Evolutionary conservation across 139 green algal species (phyloP).

Genomic region (Auxenochlorella protothecoides): DNA sequence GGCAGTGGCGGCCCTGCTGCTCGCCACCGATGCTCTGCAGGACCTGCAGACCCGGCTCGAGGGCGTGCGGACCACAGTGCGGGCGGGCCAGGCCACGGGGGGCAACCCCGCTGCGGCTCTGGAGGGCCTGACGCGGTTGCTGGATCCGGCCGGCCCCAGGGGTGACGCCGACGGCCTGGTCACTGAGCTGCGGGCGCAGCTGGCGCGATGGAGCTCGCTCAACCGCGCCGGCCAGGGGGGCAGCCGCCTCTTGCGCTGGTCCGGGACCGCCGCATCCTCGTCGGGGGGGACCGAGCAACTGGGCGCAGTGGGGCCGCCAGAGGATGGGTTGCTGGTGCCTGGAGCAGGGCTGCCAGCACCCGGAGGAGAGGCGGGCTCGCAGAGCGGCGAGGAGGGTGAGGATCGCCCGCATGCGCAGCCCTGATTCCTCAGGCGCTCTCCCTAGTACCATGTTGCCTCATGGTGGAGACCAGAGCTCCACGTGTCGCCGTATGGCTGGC

Average conservation of each 20-base stretch:
- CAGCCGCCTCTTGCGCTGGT: slow-evolving; percentile 39
- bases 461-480: no score
- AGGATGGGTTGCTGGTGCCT: no score
- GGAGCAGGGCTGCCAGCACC: no score
- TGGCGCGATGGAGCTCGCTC: slow-evolving; percentile 30
- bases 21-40: not conserved
- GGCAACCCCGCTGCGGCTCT: not conserved
- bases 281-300: no score
- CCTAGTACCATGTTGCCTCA: no score
- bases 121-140: slow-evolving; percentile 1
- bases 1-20: slow-evolving; percentile 12
- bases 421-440: no score
- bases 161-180: not conserved
- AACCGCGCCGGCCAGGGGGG: slow-evolving; percentile 23
- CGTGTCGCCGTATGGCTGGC: no score
- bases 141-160: not conserved
- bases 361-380: no score
- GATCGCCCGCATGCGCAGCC: no score
- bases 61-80: not conserved
- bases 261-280: no score
- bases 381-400: no score
- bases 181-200: slow-evolving; percentile 11
- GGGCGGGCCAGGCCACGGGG: not conserved
- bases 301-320: no score
- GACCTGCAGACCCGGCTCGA: not conserved